phyloP scores from a whole-genome alignment of 345 rosid species.

The Populus ilicifolia region DNA sequence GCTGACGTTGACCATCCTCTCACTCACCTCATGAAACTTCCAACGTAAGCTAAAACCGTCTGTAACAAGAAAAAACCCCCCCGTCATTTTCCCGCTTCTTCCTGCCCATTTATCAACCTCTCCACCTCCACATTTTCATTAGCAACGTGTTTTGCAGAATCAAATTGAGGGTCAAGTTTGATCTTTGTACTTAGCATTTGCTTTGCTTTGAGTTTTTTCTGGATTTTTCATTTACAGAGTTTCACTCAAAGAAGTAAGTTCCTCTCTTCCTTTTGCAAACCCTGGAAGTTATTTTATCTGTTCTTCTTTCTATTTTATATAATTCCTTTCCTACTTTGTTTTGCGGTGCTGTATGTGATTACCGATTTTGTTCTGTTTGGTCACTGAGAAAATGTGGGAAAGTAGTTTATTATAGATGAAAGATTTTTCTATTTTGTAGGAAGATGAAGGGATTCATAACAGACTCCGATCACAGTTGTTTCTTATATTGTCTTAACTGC shows the following conservation, averaged over 20 bases:
- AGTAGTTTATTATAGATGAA: neutral
- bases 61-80: neutral
- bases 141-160: neutral
- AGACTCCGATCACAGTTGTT: too few species aligned
- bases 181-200: neutral
- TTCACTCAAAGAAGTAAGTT: conserved; percentile 2
- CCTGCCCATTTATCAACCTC: neutral
- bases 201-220: neutral
- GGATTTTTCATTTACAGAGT: neutral
- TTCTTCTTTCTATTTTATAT: too few species aligned
- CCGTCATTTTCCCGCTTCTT: neutral
- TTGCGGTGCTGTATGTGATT: too few species aligned
- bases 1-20: too few species aligned
- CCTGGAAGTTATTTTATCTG: neutral
- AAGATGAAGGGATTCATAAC: neutral
- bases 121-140: neutral
- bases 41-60: conserved; percentile 9
- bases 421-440: neutral
- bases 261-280: neutral
- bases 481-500: too few species aligned
- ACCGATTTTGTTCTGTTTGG: neutral
- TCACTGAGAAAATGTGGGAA: conserved; percentile 1
- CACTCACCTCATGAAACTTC: conserved; percentile 1
- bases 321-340: too few species aligned
- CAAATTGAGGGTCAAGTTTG: neutral